These are phyloP conservation scores for Obba rivulosa DNA, from an alignment of 768 basidiomycete species.

Conservation along the genomic window DNA sequence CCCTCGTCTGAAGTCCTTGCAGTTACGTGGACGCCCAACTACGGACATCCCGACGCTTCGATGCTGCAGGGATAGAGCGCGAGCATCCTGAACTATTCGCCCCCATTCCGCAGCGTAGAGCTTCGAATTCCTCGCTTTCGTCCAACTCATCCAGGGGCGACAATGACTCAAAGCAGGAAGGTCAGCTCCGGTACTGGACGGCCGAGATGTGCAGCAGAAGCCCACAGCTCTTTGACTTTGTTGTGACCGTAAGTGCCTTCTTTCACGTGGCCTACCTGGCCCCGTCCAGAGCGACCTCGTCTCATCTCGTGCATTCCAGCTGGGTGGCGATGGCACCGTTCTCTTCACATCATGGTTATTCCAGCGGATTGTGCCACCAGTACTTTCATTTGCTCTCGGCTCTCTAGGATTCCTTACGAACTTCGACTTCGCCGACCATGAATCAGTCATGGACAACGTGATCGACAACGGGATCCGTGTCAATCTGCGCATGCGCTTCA, in stretches of 20 bases:
- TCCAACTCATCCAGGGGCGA: slow-evolving; percentile 45
- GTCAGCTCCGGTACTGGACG: slow-evolving; percentile 97
- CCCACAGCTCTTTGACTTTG: slow-evolving; percentile 95
- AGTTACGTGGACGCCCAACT: slow-evolving; percentile 96
- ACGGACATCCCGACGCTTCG: slow-evolving; percentile 84
- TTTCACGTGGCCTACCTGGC: neutral
- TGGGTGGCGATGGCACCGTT: slow-evolving; percentile 97
- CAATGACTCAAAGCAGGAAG: slow-evolving; percentile 58
- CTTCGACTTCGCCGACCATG: slow-evolving; percentile 88
- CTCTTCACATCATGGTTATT: slow-evolving; percentile 99
- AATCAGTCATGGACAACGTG: slow-evolving; percentile 77
- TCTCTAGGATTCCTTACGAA: slow-evolving; percentile 97
- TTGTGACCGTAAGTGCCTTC: slow-evolving; percentile 72
- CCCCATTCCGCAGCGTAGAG: slow-evolving; percentile 70
- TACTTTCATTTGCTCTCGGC: slow-evolving; percentile 94
- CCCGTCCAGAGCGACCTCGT: neutral
- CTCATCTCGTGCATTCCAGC: slow-evolving; percentile 37
- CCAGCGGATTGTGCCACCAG: slow-evolving; percentile 97
- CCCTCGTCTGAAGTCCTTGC: slow-evolving; percentile 7
- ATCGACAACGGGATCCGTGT: slow-evolving; percentile 94
- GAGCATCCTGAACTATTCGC: slow-evolving; percentile 87
- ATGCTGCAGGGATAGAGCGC: slow-evolving; percentile 80
- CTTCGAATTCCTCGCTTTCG: slow-evolving; percentile 64
- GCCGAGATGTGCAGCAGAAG: slow-evolving; percentile 89
- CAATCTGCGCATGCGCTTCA: slow-evolving; percentile 98